phyloP scores from a whole-genome alignment of 208 protist genomes.

The Phytomonas sp. region DNA sequence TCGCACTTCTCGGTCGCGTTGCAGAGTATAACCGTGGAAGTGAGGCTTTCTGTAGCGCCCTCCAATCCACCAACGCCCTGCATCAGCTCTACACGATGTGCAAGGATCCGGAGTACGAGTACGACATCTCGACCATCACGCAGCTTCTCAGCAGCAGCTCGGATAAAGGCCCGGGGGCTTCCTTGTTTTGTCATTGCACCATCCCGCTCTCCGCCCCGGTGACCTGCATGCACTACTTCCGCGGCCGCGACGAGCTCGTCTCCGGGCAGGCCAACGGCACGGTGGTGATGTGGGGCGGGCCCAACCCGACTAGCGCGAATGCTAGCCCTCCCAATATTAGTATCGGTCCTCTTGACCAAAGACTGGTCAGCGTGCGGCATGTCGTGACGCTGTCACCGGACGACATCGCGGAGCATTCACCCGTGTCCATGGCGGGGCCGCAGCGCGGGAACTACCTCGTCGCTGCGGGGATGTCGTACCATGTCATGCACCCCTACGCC shows the following conservation, averaged over 20 bases:
- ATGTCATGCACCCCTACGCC: constrained; percentile 14
- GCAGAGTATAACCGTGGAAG: constrained; percentile 33
- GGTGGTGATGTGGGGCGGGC: constrained; percentile 56
- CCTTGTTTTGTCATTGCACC: not conserved
- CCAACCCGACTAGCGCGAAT: constrained; percentile 22
- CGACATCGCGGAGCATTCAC: constrained; percentile 19
- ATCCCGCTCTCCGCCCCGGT: constrained; percentile 19
- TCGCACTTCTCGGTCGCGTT: constrained; percentile 46
- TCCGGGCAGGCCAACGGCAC: constrained; percentile 53
- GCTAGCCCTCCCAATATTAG: not conserved
- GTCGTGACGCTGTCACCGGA: constrained; percentile 33
- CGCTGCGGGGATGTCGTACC: constrained; percentile 40
- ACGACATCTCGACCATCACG: constrained; percentile 53
- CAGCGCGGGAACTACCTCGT: constrained; percentile 55
- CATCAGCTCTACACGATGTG: constrained; percentile 20
- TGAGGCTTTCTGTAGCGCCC: constrained; percentile 27
- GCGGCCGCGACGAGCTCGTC: constrained; percentile 62
- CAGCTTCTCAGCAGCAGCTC: constrained; percentile 21
- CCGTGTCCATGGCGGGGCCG: constrained; percentile 38
- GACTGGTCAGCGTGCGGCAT: constrained; percentile 7
- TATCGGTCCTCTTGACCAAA: not conserved
- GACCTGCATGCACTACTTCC: constrained; percentile 63
- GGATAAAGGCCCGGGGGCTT: not conserved
- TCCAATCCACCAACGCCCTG: constrained; percentile 28
- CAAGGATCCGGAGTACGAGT: constrained; percentile 41